Percentiles rank a stretch among this genome's conserved stretches.
phyloP scores from a whole-genome alignment of 1,139 yeast genomes.

The Scheffersomyces lignicola region DNA sequence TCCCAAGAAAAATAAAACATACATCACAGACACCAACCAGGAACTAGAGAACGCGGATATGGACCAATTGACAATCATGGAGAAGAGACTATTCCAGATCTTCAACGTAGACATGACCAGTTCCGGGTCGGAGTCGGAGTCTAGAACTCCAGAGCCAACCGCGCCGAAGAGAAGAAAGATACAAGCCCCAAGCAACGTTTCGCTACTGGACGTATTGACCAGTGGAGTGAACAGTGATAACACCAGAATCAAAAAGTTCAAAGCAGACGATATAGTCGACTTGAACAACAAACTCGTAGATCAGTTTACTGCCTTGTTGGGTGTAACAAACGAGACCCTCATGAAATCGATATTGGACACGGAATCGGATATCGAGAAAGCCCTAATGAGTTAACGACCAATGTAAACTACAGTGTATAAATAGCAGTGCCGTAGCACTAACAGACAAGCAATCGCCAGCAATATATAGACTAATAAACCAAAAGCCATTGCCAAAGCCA shows the following conservation, averaged over 20 bases:
- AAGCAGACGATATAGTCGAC: constrained; percentile 2
- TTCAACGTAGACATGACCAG: constrained; percentile 23
- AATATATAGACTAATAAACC: too few relatives aligned
- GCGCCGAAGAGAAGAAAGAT: neutral
- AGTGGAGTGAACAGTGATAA: neutral
- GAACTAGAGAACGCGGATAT: constrained; percentile 12
- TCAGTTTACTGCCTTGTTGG: neutral
- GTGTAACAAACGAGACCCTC: neutral
- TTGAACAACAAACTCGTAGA: constrained; percentile 1
- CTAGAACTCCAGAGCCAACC: constrained; percentile 1
- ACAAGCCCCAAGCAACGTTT: constrained; percentile 1
- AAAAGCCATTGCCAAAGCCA: too few relatives aligned
- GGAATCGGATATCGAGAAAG: constrained; percentile 2
- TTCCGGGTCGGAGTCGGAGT: neutral
- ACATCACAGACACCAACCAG: constrained; percentile 4
- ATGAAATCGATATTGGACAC: constrained; percentile 1
- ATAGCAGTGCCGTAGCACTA: too few relatives aligned
- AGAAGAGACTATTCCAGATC: constrained; percentile 36
- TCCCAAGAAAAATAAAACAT: constrained; percentile 20
- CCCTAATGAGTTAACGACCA: constrained; percentile 1
- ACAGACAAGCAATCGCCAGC: too few relatives aligned
- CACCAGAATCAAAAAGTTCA: neutral
- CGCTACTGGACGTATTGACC: neutral
- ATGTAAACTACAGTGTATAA: too few relatives aligned
- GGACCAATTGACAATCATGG: constrained; percentile 27